Evolutionary conservation across 805 yeast species (phyloP).

Genomic region (Ogataea haglerorum): DNA sequence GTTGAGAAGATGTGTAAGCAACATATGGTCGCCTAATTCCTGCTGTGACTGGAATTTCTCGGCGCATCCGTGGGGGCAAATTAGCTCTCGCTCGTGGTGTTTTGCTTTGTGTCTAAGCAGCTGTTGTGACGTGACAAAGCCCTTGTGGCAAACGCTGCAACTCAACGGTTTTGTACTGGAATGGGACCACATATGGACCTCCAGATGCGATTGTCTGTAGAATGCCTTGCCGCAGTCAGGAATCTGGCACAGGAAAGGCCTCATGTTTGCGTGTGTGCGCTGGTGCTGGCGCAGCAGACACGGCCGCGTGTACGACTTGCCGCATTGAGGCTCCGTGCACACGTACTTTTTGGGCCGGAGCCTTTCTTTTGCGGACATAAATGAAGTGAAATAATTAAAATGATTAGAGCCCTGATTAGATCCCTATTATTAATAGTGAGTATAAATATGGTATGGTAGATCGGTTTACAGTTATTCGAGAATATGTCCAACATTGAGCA

Average conservation of each 20-base stretch:
- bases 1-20: background rate
- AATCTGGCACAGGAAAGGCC: background rate
- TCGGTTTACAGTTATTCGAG: background rate
- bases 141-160: background rate
- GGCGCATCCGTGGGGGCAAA: background rate
- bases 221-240: background rate
- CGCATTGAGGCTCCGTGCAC: background rate
- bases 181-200: background rate
- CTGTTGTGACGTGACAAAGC: background rate
- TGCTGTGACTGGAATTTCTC: background rate
- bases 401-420: background rate
- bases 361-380: background rate
- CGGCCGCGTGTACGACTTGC: background rate
- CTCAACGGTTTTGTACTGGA: background rate
- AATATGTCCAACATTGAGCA: background rate
- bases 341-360: background rate
- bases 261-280: background rate
- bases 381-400: background rate
- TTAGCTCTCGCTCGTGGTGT: background rate
- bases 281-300: constrained; percentile 1
- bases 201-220: constrained; percentile 1
- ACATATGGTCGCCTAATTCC: background rate
- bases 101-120: background rate
- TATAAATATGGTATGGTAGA: background rate
- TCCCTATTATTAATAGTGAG: background rate